phyloP scores from a whole-genome alignment of 768 basidiomycete species.

The Calocybe gangraenosa region DNA sequence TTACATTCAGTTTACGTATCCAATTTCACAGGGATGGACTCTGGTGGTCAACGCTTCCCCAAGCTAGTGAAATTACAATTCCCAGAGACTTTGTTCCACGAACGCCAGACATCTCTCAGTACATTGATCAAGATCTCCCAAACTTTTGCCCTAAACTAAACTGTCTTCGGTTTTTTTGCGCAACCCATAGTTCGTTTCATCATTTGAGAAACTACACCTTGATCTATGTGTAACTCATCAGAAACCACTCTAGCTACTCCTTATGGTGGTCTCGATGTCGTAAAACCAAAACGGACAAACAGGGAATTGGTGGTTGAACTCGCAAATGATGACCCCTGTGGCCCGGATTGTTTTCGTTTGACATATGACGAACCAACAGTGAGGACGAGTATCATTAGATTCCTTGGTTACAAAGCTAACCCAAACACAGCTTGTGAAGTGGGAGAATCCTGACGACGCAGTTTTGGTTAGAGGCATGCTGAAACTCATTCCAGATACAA shows the following conservation, averaged over 20 bases:
- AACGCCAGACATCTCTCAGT: conserved; percentile 23
- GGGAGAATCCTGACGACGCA: conserved; percentile 22
- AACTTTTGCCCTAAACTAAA: conserved; percentile 44
- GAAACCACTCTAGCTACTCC: neutral
- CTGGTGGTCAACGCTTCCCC: conserved; percentile 30
- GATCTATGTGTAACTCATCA: no score
- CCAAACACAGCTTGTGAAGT: conserved; percentile 19
- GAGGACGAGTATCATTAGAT: neutral
- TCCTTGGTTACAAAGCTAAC: neutral
- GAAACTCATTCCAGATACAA: conserved; percentile 38
- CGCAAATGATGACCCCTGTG: conserved; percentile 9
- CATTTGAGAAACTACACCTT: no score
- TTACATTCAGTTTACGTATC: no score
- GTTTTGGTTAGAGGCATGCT: conserved; percentile 31
- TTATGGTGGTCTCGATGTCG: conserved; percentile 8
- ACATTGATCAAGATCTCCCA: conserved; percentile 26
- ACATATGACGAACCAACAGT: conserved; percentile 8
- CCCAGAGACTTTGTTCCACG: conserved; percentile 15
- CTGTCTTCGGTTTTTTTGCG: conserved; percentile 38
- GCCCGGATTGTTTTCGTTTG: conserved; percentile 19
- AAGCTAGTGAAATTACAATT: conserved; percentile 2
- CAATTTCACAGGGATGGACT: conserved; percentile 30
- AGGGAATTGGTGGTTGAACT: neutral
- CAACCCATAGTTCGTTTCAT: conserved; percentile 30
- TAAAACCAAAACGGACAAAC: conserved; percentile 14